These are phyloP conservation scores for Stenogyne calaminthoides DNA, from an alignment of 305 asterid species.

Conservation along the genomic window DNA sequence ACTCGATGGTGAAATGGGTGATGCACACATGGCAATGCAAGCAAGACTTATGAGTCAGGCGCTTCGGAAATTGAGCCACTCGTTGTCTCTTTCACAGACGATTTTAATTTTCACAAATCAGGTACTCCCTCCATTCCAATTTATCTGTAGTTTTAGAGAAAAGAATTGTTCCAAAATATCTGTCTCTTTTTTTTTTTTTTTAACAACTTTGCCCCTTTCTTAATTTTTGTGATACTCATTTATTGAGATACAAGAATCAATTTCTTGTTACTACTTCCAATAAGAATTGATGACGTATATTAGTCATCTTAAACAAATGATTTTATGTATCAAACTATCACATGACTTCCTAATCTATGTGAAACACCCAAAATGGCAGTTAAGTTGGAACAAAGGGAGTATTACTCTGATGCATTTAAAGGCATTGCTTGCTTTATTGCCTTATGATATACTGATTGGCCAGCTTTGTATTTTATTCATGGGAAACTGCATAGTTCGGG, in stretches of 20 bases:
- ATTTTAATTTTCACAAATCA: constrained; percentile 87
- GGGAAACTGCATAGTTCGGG: neutral
- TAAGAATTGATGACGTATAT: too few relatives aligned
- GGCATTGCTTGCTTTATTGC: neutral
- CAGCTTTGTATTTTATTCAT: neutral
- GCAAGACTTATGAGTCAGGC: constrained; percentile 99
- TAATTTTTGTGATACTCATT: neutral
- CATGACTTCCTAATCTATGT: neutral
- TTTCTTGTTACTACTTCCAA: neutral
- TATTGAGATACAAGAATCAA: neutral
- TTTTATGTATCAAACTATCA: neutral
- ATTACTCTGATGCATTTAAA: constrained; percentile 5
- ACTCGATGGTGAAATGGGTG: constrained; percentile 99
- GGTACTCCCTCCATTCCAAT: constrained; percentile 37
- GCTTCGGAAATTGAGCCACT: constrained; percentile 94
- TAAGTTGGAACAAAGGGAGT: neutral
- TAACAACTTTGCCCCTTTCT: too few relatives aligned
- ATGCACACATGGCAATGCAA: constrained; percentile 99
- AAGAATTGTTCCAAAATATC: neutral
- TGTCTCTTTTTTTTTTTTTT: neutral
- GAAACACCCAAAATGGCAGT: neutral
- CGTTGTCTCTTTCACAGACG: constrained; percentile 85
- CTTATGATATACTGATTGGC: neutral
- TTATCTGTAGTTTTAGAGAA: neutral
- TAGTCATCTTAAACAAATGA: neutral